Evolutionary conservation across 495 filamentous ascomycete species (phyloP).

Genomic region (Gamarada debralockiae): DNA sequence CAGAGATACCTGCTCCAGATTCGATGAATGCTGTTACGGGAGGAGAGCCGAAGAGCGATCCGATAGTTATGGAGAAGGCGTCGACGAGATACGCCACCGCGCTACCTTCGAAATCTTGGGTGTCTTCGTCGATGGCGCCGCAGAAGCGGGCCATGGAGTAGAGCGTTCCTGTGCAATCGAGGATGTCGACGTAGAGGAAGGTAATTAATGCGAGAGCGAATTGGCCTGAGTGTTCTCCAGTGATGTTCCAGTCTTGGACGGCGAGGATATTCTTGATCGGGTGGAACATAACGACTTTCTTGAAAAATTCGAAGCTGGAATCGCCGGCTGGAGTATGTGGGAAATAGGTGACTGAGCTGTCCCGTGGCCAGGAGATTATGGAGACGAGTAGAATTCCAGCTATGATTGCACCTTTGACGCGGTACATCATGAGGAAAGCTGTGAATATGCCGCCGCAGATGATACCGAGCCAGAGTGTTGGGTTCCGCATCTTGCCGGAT

Average conservation of each 20-base stretch:
- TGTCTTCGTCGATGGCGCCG: constrained; percentile 66
- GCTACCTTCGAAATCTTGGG: constrained; percentile 75
- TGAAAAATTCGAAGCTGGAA: constrained; percentile 74
- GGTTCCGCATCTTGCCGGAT: constrained; percentile 68
- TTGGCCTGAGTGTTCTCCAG: constrained; percentile 53
- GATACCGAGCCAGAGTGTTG: constrained; percentile 79
- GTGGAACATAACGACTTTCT: constrained; percentile 76
- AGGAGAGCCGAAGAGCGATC: constrained; percentile 66
- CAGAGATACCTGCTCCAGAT: constrained; percentile 78
- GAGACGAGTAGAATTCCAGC: constrained; percentile 75
- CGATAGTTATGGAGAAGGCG: constrained; percentile 72
- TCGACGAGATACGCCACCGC: constrained; percentile 76
- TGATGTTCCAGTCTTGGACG: constrained; percentile 66
- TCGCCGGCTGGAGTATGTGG: constrained; percentile 64
- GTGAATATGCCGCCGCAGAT: constrained; percentile 79
- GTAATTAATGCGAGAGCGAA: constrained; percentile 78
- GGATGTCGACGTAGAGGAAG: constrained; percentile 82
- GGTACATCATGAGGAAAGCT: constrained; percentile 72
- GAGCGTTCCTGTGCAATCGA: constrained; percentile 71
- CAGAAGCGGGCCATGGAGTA: constrained; percentile 83
- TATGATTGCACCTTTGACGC: constrained; percentile 79
- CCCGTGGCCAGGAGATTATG: constrained; percentile 78
- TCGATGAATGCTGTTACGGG: constrained; percentile 83
- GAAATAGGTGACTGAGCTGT: constrained; percentile 71
- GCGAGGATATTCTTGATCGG: constrained; percentile 60